Evolutionary conservation across 495 filamentous ascomycete species (phyloP).

Genomic region (Podospora conica): DNA sequence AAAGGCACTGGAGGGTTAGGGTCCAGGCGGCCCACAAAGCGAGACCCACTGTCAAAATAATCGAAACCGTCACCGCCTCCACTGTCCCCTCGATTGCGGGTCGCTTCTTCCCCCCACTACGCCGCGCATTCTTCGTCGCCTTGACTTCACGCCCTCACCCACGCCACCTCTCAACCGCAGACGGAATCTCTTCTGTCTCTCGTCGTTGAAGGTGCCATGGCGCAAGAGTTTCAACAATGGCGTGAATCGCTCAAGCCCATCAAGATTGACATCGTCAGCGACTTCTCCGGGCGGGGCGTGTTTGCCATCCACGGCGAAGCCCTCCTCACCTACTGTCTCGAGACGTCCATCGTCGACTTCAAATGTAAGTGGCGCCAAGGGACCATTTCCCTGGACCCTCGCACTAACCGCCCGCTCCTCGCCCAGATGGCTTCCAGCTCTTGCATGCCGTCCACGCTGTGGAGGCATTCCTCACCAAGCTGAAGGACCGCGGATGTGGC

Average conservation of each 20-base stretch:
- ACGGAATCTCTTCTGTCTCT: neutral
- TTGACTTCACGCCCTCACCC: neutral
- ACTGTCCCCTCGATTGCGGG: neutral
- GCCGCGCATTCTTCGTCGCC: neutral
- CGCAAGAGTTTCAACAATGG: conserved; percentile 12
- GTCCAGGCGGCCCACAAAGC: neutral
- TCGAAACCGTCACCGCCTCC: neutral
- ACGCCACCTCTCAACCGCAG: neutral
- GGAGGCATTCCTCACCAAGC: conserved; percentile 55
- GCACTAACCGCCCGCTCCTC: neutral
- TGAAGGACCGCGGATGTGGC: conserved; percentile 55
- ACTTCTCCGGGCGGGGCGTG: conserved; percentile 65
- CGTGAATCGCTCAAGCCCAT: conserved; percentile 17
- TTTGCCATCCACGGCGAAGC: conserved; percentile 73
- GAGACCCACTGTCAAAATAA: neutral
- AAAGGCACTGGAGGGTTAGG: neutral
- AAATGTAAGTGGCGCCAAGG: conserved; percentile 28
- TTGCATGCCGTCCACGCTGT: conserved; percentile 64
- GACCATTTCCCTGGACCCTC: neutral
- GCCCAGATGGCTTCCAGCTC: conserved; percentile 57
- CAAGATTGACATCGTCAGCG: conserved; percentile 58
- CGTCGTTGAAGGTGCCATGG: neutral
- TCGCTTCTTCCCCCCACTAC: neutral
- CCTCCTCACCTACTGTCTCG: conserved; percentile 55
- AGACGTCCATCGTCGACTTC: conserved; percentile 56